A percentile compares a stretch with the other conserved stretches of the same genome.
Evolutionary conservation across 768 basidiomycete genomes (phyloP).

Genomic region (Clitopilus passeckerianus): DNA sequence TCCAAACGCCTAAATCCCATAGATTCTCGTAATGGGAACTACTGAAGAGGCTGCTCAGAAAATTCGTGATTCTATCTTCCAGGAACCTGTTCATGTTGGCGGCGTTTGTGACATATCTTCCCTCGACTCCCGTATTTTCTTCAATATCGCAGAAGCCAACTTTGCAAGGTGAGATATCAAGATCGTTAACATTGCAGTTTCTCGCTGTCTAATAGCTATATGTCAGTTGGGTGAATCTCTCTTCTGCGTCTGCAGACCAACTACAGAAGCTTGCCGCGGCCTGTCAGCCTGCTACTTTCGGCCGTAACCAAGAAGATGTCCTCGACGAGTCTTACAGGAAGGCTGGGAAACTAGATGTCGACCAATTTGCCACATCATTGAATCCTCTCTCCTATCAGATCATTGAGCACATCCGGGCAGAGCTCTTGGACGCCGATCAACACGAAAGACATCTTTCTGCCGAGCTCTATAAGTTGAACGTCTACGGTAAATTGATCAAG

Average conservation of each 20-base stretch:
- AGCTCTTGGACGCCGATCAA: neutral
- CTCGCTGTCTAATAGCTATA: neutral
- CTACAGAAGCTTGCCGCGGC: slow-evolving; percentile 22
- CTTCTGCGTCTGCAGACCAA: slow-evolving; percentile 2
- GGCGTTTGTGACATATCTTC: neutral
- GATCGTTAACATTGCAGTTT: too few relatives aligned
- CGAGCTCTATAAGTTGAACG: slow-evolving; percentile 33
- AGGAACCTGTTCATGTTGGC: neutral
- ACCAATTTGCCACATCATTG: slow-evolving; percentile 28
- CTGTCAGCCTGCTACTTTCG: slow-evolving; percentile 38
- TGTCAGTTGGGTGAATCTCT: slow-evolving; percentile 6
- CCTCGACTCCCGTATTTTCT: neutral
- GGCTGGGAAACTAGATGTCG: slow-evolving; percentile 36
- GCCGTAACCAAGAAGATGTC: slow-evolving; percentile 27
- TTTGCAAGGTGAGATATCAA: neutral
- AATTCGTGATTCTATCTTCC: neutral
- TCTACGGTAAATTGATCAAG: slow-evolving; percentile 24
- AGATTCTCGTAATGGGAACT: neutral
- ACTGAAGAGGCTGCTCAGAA: neutral
- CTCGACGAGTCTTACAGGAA: slow-evolving; percentile 41
- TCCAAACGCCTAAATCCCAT: neutral
- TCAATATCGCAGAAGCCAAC: neutral
- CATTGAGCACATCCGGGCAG: slow-evolving; percentile 7
- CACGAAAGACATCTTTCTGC: slow-evolving; percentile 10
- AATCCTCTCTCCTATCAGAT: slow-evolving; percentile 7